Base-by-base conservation (phyloP, 805 yeast species). In the Tetrapisispora namnaoensis region DNA sequence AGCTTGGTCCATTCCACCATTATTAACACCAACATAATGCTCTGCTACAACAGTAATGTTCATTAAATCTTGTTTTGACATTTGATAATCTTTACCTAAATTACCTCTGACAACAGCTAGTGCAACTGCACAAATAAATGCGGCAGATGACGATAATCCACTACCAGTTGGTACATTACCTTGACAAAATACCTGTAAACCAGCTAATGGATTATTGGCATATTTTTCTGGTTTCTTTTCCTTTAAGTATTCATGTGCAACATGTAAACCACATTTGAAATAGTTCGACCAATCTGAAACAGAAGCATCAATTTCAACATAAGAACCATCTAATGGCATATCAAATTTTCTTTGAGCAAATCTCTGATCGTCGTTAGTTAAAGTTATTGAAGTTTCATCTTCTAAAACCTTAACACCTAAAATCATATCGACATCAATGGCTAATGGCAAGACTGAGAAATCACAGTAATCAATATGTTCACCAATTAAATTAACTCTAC, bases 1-100 rank as follows among this genome's bases (percentile, higher is more conserved):
- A 42, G 83, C 75, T 66, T 83, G 89, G 60, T 83, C 89, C 84
- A 83, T 77, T 35, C 90, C 89, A n/a, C 89, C 90, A 37, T 83
- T 79, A 58, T 80, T 82, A 45, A 83, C 84, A 24, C 89, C 89
- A 21, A 83, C 78, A 48, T 78, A 78, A 64, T 82, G 86, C 59
- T 83, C 89, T 36, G 82, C 78, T 4, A 76, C 79, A 40, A 78
- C 80, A 6, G 88, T 80, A 44, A 82, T 77, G 44, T 68, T 63
- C 28, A 82, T 78, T 49, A 83, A 69, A 50, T 74, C 81, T 10
- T 70, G 63, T 56, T 80, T 79, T 46, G 77, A 54, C 42, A 81
- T 63, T 5, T 57, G 51, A 37, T 51, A 59, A 37, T 50, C 52
- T 0, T 55, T 49, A 22, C 72, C 63, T 14, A 77, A 77, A 56